phyloP scores from a whole-genome alignment of 352 stramenopile species.

The Pythium biforme region DNA sequence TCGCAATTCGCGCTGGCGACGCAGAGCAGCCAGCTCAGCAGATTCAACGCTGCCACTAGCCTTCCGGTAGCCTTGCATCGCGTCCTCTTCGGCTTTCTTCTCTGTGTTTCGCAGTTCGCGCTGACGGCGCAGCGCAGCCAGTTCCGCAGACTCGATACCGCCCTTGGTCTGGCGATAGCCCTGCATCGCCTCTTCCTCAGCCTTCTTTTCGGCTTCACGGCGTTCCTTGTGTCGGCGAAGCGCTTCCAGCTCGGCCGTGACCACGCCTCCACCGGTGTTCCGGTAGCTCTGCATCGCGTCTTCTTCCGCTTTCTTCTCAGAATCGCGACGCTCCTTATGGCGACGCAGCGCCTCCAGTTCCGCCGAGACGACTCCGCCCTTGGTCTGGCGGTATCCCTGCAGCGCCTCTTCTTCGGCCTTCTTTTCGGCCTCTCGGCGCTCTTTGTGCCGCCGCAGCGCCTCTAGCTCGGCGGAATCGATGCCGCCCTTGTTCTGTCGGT shows the following conservation, averaged over 20 bases:
- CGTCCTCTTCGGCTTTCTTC: conserved; percentile 43
- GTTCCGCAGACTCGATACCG: conserved; percentile 25
- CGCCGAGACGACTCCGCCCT: conserved; percentile 23
- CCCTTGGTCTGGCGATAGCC: conserved; percentile 16
- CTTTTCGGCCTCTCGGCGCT: conserved; percentile 38
- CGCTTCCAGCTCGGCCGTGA: conserved; percentile 23
- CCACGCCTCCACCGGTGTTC: conserved; percentile 15
- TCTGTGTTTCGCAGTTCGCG: conserved; percentile 39
- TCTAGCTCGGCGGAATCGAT: conserved; percentile 27
- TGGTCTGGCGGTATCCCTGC: conserved; percentile 15
- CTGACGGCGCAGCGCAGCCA: conserved; percentile 32
- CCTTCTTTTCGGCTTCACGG: conserved; percentile 40
- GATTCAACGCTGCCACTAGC: conserved; percentile 6
- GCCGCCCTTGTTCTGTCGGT: conserved; percentile 12
- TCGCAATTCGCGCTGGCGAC: conserved; percentile 34
- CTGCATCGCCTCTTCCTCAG: conserved; percentile 38
- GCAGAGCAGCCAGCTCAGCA: conserved; percentile 31
- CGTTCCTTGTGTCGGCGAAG: conserved; percentile 38
- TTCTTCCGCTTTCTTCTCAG: conserved; percentile 42
- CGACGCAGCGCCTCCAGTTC: conserved; percentile 30
- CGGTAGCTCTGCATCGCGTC: conserved; percentile 32
- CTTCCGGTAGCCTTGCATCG: conserved; percentile 27
- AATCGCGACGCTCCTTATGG: conserved; percentile 36
- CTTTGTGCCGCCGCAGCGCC: conserved; percentile 33
- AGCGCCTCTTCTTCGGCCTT: conserved; percentile 46